Evolutionary conservation across 148 eudicot genomes (phyloP).

Genomic region (Fagopyrum homotropicum): DNA sequence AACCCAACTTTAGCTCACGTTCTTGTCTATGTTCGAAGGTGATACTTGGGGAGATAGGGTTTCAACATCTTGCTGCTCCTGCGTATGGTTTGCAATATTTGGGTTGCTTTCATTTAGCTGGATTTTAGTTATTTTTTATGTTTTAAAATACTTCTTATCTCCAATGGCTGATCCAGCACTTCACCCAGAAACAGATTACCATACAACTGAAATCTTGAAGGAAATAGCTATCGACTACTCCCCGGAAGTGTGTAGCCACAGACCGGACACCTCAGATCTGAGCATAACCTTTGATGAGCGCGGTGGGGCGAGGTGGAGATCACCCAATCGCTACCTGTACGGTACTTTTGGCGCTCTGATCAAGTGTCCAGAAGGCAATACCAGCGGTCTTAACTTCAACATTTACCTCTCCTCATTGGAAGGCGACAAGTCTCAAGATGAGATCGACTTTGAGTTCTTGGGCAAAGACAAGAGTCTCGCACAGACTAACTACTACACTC

Average conservation of each 20-base stretch:
- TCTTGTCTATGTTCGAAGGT: too few species aligned
- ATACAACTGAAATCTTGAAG: conserved; percentile 18
- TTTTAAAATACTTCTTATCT: not conserved
- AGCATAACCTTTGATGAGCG: conserved; percentile 31
- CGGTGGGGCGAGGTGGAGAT: conserved; percentile 34
- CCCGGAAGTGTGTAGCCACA: conserved; percentile 26
- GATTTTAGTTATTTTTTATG: too few species aligned
- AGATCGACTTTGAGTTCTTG: conserved; percentile 35
- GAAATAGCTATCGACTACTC: conserved; percentile 29
- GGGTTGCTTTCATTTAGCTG: too few species aligned
- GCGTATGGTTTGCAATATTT: too few species aligned
- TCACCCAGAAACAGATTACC: conserved; percentile 20
- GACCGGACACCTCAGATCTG: conserved; percentile 18
- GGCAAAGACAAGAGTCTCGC: conserved; percentile 36
- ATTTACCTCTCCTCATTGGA: conserved; percentile 36
- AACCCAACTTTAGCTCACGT: too few species aligned
- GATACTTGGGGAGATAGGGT: too few species aligned
- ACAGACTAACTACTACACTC: conserved; percentile 29
- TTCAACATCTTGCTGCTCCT: too few species aligned
- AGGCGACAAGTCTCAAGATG: conserved; percentile 33
- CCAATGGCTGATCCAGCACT: conserved; percentile 31
- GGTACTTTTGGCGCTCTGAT: conserved; percentile 32
- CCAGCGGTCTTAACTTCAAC: conserved; percentile 39
- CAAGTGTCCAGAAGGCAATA: conserved; percentile 29
- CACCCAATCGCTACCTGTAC: conserved; percentile 25